Conservation (phyloP, 1,284 basidiomycete genomes). For the Moesziomyces parantarcticus region DNA sequence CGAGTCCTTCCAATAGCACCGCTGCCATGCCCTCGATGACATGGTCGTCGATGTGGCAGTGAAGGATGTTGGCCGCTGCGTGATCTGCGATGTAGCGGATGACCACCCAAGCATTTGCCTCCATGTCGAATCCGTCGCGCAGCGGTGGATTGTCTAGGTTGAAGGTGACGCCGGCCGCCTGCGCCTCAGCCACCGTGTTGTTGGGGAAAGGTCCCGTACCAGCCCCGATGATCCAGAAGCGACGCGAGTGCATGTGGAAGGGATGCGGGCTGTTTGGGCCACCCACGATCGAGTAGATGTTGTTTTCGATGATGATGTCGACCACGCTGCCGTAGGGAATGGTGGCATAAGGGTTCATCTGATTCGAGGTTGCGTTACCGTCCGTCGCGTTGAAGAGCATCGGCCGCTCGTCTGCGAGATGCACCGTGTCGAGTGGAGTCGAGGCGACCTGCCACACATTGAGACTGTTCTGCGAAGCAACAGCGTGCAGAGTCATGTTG, state of each 20-base stretch:
- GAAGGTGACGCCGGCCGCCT: slow-evolving; percentile 24
- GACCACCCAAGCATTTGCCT: slow-evolving; percentile 48
- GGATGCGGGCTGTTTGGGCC: slow-evolving; percentile 53
- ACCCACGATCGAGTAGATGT: slow-evolving; percentile 49
- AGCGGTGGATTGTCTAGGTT: slow-evolving; percentile 45
- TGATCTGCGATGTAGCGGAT: slow-evolving; percentile 49
- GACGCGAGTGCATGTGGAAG: slow-evolving; percentile 50
- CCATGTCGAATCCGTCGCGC: slow-evolving; percentile 50
- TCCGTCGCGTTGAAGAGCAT: slow-evolving; percentile 49
- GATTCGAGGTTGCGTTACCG: slow-evolving; percentile 22
- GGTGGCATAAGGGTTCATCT: slow-evolving; percentile 38
- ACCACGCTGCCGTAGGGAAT: slow-evolving; percentile 45
- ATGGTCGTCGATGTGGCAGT: slow-evolving; percentile 55
- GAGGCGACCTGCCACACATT: slow-evolving; percentile 55
- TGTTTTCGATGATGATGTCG: slow-evolving; percentile 52
- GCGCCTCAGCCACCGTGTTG: slow-evolving; percentile 39
- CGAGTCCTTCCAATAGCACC: slow-evolving; percentile 50
- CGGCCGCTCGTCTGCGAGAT: slow-evolving; percentile 38
- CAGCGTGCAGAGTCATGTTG: slow-evolving; percentile 51
- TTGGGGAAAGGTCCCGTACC: slow-evolving; percentile 37
- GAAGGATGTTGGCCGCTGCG: slow-evolving; percentile 47
- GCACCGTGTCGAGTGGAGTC: slow-evolving; percentile 42
- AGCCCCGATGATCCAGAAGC: slow-evolving; percentile 51
- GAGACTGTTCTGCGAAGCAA: slow-evolving; percentile 49
- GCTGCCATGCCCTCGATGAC: slow-evolving; percentile 54